Base-by-base conservation (phyloP, 1,139 yeast species). In the Suhomyces bribrorum region DNA sequence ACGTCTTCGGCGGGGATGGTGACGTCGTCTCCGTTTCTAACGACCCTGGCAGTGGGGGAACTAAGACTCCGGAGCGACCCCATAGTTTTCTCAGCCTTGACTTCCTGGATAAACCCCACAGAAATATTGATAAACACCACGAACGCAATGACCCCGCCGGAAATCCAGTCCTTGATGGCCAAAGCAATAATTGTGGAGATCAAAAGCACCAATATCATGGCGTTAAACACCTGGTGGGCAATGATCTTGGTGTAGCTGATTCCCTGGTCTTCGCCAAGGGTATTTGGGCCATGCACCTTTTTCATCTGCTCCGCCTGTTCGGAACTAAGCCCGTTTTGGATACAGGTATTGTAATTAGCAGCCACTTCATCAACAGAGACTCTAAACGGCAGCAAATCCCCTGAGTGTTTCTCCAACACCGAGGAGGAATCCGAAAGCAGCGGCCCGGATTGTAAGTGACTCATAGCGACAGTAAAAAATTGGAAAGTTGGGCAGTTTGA, bases 161-260 rank as follows among this genome's bases (percentile, higher is more conserved):
- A 81, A 45, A 90, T 75, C 98, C 98, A 94, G 58, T 92, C 98
- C 55, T 55, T 53, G 45, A 64, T 62, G 30, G 66, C 68, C 17
- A 63, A 49, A 1, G 69, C 67, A 34, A 64, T 64, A 6, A 64
- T 37, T 64, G 61, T 62, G 31, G 69, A 64, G 29, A 64, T 64
- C 39, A 64, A 49, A 43, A 64, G 57, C 20, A 64, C 69, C 50
- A 64, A 49, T 28, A 63, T 61, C 69, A 64, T 64, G 40, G 69
- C 69, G 40, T 64, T 64, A 45, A 63, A 62, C n/a, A 64, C 56
- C 41, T 64, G 69, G 41, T 64, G 69, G 18, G 68, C 68, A 31
- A 50, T 45, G 35, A 51, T 64, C 20, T 49, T 55, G 26, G 60
- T 44, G 45, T 56, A 56, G 34, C 58, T 53, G 40, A 64, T 57